Evolutionary conservation across 306 rosid genomes (phyloP).

Genomic region (Corylus heterophylla): DNA sequence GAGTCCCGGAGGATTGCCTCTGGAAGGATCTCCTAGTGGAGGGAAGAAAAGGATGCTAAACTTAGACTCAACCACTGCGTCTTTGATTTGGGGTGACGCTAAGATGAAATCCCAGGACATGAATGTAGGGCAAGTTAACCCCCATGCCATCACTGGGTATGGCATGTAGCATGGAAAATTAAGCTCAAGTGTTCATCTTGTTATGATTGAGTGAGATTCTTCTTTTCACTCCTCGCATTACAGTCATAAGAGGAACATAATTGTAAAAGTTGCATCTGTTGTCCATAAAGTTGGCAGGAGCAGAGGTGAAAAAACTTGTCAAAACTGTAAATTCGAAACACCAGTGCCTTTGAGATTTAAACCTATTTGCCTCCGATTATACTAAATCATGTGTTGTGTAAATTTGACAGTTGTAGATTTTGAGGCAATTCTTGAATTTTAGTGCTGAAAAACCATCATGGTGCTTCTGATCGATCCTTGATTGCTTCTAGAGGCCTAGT

Average conservation of each 20-base stretch:
- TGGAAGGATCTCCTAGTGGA: slow-evolving; percentile 72
- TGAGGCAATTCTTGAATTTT: neutral
- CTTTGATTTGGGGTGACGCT: slow-evolving; percentile 5
- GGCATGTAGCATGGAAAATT: slow-evolving; percentile 55
- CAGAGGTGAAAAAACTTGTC: slow-evolving; percentile 37
- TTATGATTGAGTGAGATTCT: slow-evolving; percentile 27
- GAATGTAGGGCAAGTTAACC: slow-evolving; percentile 58
- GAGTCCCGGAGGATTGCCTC: slow-evolving; percentile 67
- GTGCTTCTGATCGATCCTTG: neutral
- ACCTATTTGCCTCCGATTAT: slow-evolving; percentile 32
- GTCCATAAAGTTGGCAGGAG: slow-evolving; percentile 39
- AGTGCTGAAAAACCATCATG: neutral
- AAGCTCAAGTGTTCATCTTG: slow-evolving; percentile 32
- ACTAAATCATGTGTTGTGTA: slow-evolving; percentile 11
- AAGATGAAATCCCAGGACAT: slow-evolving; percentile 38
- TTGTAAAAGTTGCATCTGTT: slow-evolving; percentile 33
- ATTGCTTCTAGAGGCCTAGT: neutral
- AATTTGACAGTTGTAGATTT: neutral
- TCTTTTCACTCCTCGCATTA: slow-evolving; percentile 29
- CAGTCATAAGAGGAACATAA: slow-evolving; percentile 5
- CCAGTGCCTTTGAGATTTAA: slow-evolving; percentile 29
- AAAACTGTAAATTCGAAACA: slow-evolving; percentile 55
- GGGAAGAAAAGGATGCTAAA: slow-evolving; percentile 53
- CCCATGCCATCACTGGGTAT: slow-evolving; percentile 59
- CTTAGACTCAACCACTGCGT: neutral